A percentile compares a stretch with the other conserved stretches of the same genome.
Evolutionary conservation across 2,329 filamentous ascomycete species (phyloP).

Genomic region (Fusarium devonianum): DNA sequence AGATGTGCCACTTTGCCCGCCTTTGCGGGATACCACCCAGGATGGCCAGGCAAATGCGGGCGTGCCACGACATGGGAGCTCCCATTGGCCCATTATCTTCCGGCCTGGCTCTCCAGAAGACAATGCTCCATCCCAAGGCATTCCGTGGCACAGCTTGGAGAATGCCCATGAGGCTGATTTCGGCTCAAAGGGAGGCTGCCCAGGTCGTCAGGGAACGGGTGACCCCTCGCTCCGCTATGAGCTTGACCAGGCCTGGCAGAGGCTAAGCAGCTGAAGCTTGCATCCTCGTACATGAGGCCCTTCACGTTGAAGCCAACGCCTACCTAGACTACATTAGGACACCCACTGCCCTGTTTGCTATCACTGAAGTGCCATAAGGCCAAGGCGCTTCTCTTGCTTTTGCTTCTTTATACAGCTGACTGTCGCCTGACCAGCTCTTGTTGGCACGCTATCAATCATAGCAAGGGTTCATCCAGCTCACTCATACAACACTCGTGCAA

Average conservation of each 20-base stretch:
- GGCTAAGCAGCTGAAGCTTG: neutral
- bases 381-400: neutral
- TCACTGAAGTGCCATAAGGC: constrained; percentile 7
- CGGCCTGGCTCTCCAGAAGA: constrained; percentile 5
- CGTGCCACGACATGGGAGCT: constrained; percentile 29
- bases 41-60: constrained; percentile 30
- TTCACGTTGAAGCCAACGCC: constrained; percentile 2
- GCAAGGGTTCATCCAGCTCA: neutral
- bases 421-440: constrained; percentile 14
- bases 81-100: constrained; percentile 27
- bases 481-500: neutral
- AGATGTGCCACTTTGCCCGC: constrained; percentile 31
- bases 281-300: neutral
- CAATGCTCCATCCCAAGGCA: constrained; percentile 28
- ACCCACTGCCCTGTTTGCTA: constrained; percentile 2
- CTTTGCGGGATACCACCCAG: constrained; percentile 23
- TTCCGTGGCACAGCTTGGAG: constrained; percentile 17
- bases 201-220: constrained; percentile 10
- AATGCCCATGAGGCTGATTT: constrained; percentile 30
- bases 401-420: constrained; percentile 16
- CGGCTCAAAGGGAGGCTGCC: constrained; percentile 14
- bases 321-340: constrained; percentile 11
- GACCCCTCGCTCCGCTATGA: no score
- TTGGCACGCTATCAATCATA: neutral
- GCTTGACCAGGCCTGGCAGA: no score